Evolutionary conservation across 2,329 filamentous ascomycete genomes (phyloP).

Genomic region (Ascochyta koolunga): DNA sequence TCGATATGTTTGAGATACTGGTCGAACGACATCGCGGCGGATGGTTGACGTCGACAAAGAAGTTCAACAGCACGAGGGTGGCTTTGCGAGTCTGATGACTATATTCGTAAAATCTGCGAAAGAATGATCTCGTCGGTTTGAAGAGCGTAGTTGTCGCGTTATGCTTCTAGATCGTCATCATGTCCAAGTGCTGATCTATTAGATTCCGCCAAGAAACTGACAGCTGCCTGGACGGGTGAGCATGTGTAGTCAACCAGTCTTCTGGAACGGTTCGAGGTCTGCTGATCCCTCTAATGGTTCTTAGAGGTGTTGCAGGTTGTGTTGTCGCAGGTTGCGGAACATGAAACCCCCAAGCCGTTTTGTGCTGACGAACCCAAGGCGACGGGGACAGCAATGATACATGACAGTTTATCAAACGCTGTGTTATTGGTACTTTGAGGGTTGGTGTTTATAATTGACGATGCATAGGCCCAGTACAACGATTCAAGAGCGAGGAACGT

Average conservation of each 20-base stretch:
- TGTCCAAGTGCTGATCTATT: not conserved
- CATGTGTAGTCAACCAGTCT: constrained; percentile 3
- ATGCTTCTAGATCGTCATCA: no score
- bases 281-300: constrained; percentile 6
- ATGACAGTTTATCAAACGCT: constrained; percentile 19
- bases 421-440: not conserved
- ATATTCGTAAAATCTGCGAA: not conserved
- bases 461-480: constrained; percentile 1
- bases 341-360: constrained; percentile 30
- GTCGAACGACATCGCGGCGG: not conserved
- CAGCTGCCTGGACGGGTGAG: not conserved
- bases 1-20: not conserved
- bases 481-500: not conserved
- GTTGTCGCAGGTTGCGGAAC: constrained; percentile 13
- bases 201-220: not conserved
- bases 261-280: constrained; percentile 18
- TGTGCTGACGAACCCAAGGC: constrained; percentile 15
- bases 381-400: constrained; percentile 12
- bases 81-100: not conserved
- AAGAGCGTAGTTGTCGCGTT: no score
- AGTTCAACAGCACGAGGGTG: not conserved
- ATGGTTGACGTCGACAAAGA: not conserved
- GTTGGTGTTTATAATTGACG: not conserved
- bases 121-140: not conserved
- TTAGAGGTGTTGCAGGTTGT: not conserved